These are phyloP conservation scores for Boletus vermiculosoides DNA, from an alignment of 768 basidiomycete genomes.

Conservation along the genomic window DNA sequence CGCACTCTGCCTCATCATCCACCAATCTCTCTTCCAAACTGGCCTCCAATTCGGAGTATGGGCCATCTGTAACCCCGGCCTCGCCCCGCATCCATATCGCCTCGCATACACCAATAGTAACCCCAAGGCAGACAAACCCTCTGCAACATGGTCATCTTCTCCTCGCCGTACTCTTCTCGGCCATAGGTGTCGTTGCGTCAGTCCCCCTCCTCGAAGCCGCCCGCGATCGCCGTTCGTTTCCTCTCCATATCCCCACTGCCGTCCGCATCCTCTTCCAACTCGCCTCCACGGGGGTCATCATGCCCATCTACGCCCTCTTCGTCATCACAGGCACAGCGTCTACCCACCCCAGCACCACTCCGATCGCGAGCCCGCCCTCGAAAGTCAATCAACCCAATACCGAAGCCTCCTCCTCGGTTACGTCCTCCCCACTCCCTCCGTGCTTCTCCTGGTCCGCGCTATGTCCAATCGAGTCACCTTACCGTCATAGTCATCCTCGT, in stretches of 20 bases:
- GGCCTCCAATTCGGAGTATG: constrained; percentile 20
- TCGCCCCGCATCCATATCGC: constrained; percentile 32
- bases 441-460: constrained; percentile 29
- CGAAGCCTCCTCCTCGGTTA: constrained; percentile 48
- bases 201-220: constrained; percentile 40
- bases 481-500: constrained; percentile 19
- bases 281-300: not conserved
- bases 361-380: constrained; percentile 8
- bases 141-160: constrained; percentile 38
- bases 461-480: constrained; percentile 17
- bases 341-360: not conserved
- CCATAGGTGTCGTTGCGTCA: not conserved
- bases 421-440: constrained; percentile 41
- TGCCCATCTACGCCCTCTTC: constrained; percentile 49
- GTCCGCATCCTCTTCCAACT: no score
- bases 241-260: no score
- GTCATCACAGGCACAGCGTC: constrained; percentile 38
- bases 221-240: no score
- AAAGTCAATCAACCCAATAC: constrained; percentile 43
- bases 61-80: constrained; percentile 33
- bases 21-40: constrained; percentile 9
- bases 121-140: constrained; percentile 30
- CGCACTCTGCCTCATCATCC: no score
- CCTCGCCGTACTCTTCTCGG: constrained; percentile 12
- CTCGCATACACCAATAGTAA: constrained; percentile 42